phyloP scores from a whole-genome alignment of 2,329 filamentous ascomycete species.

The Apiospora aurea region DNA sequence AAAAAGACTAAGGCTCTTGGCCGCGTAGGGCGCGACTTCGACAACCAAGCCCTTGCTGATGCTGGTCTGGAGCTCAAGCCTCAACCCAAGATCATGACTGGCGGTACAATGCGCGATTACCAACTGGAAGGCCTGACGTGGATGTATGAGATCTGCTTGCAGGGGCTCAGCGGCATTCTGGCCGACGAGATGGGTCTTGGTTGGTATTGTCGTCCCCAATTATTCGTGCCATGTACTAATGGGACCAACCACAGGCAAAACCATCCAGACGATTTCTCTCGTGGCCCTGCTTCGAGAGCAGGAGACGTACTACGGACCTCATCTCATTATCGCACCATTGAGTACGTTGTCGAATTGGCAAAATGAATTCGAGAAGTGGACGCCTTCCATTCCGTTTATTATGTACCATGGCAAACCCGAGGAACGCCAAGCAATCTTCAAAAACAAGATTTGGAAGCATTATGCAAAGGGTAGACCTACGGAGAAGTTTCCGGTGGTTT shows the following conservation, averaged over 20 bases:
- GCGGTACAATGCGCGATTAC: conserved; percentile 96
- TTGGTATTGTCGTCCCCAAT: conserved; percentile 12
- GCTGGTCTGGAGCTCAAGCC: conserved; percentile 79
- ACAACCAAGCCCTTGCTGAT: conserved; percentile 66
- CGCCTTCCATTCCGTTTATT: conserved; percentile 82
- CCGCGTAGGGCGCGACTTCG: conserved; percentile 65
- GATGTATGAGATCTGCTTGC: conserved; percentile 99
- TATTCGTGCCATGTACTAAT: background rate
- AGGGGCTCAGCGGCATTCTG: conserved; percentile 98
- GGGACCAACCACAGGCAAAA: conserved; percentile 75
- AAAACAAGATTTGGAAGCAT: conserved; percentile 72
- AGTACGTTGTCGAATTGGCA: conserved; percentile 99
- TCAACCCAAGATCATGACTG: conserved; percentile 84
- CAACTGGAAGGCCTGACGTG: conserved; percentile 98
- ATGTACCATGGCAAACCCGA: conserved; percentile 96
- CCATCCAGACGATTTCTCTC: conserved; percentile 97
- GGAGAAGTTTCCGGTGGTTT: conserved; percentile 95
- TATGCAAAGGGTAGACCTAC: conserved; percentile 76
- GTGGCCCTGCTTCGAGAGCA: conserved; percentile 97
- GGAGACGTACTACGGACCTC: conserved; percentile 83
- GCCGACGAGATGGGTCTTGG: conserved; percentile 99
- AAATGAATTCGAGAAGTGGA: conserved; percentile 98
- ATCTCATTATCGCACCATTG: conserved; percentile 93
- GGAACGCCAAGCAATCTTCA: conserved; percentile 78
- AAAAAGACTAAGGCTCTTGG: conserved; percentile 69